Evolutionary conservation across 495 filamentous ascomycete genomes (phyloP).

Genomic region (Penicillium longicatenatum): DNA sequence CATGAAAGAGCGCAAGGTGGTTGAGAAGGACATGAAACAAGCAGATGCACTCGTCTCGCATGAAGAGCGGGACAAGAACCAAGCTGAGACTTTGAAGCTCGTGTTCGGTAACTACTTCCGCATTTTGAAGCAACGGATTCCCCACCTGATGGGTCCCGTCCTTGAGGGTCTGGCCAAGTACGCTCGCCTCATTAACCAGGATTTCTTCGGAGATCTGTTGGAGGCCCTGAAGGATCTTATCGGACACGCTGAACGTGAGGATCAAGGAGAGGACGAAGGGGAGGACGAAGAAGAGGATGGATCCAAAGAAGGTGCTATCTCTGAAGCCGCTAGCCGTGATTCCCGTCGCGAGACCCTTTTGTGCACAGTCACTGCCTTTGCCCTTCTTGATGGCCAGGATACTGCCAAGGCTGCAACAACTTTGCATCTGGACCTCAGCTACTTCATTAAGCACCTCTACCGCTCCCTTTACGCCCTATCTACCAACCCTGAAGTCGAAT

Average conservation of each 20-base stretch:
- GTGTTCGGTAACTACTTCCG: conserved; percentile 95
- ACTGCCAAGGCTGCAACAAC: conserved; percentile 60
- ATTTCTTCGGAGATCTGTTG: conserved; percentile 95
- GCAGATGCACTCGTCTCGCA: conserved; percentile 89
- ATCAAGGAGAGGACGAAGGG: conserved; percentile 39
- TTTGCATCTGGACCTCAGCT: conserved; percentile 86
- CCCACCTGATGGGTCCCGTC: conserved; percentile 88
- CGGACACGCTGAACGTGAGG: conserved; percentile 58
- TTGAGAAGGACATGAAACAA: conserved; percentile 91
- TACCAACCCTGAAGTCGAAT: conserved; percentile 83
- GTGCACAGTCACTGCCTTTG: conserved; percentile 93
- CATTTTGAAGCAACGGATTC: conserved; percentile 76
- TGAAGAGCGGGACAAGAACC: conserved; percentile 88
- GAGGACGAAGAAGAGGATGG: conserved; percentile 45
- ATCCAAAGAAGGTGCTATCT: conserved; percentile 32
- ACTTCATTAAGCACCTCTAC: conserved; percentile 94
- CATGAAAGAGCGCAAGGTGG: conserved; percentile 76
- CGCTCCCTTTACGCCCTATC: conserved; percentile 73
- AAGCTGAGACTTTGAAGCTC: conserved; percentile 91
- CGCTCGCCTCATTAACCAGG: conserved; percentile 93
- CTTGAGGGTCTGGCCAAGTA: conserved; percentile 90
- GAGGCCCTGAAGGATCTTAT: conserved; percentile 94
- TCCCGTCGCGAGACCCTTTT: conserved; percentile 83
- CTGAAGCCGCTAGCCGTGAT: conserved; percentile 53
- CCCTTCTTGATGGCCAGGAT: conserved; percentile 88